Conservation (phyloP, 2,329 filamentous ascomycete genomes). For the Alternaria infectoria region DNA sequence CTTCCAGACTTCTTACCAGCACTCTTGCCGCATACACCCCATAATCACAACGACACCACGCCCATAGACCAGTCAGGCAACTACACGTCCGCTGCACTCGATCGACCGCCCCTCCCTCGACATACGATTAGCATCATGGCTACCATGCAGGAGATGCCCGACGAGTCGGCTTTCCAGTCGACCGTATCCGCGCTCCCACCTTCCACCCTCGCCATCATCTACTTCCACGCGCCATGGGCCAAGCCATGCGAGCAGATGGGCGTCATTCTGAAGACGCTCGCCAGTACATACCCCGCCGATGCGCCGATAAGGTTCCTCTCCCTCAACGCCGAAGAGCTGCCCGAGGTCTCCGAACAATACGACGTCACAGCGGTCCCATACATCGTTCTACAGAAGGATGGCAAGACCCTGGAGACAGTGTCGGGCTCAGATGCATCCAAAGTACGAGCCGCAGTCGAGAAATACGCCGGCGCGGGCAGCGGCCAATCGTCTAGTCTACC, state of each 20-base stretch:
- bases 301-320: constrained; percentile 82
- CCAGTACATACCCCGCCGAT: constrained; percentile 78
- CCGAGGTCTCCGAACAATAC: constrained; percentile 89
- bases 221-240: constrained; percentile 97
- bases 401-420: constrained; percentile 80
- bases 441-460: constrained; percentile 85
- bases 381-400: constrained; percentile 79
- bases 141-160: constrained; percentile 76
- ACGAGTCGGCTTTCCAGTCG: constrained; percentile 74
- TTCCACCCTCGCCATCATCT: constrained; percentile 79
- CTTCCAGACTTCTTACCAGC: not conserved
- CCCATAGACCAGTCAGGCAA: not conserved
- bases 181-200: constrained; percentile 71
- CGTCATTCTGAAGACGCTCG: constrained; percentile 82
- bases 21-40: not conserved
- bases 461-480: constrained; percentile 66
- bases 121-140: constrained; percentile 34
- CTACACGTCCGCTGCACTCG: not conserved
- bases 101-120: not conserved
- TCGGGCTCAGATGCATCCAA: constrained; percentile 88
- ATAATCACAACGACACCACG: not conserved
- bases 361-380: constrained; percentile 94
- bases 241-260: constrained; percentile 95
- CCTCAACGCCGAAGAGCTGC: constrained; percentile 92
- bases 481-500: constrained; percentile 49